Conservation (phyloP, 768 basidiomycete genomes). For the Agaricus blazei region DNA sequence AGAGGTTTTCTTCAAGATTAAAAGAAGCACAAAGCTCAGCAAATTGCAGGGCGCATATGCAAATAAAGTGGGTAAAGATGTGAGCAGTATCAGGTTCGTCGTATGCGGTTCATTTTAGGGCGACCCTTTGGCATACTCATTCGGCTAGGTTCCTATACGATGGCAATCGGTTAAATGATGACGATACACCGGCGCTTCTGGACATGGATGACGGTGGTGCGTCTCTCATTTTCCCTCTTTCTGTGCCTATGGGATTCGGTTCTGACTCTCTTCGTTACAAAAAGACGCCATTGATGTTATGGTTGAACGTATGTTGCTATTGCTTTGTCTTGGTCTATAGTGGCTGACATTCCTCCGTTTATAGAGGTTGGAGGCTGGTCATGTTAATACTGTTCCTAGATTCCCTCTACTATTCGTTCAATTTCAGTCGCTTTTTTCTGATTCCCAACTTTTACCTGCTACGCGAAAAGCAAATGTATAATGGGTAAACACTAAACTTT, state of each 20-base stretch:
- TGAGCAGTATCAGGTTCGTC: conserved; percentile 78
- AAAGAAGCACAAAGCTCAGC: conserved; percentile 85
- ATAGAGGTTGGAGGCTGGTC: conserved; percentile 43
- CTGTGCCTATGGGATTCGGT: neutral
- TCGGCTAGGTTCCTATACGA: conserved; percentile 84
- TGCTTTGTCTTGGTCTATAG: neutral
- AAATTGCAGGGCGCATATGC: conserved; percentile 94
- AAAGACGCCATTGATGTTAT: conserved; percentile 93
- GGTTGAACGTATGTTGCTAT: conserved; percentile 78
- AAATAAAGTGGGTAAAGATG: conserved; percentile 87
- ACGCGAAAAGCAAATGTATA: neutral
- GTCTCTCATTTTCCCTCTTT: conserved; percentile 15
- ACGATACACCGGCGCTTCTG: conserved; percentile 79
- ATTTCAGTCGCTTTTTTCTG: conserved; percentile 1
- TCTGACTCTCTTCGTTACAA: conserved; percentile 7
- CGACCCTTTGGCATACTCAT: conserved; percentile 4
- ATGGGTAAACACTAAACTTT: neutral
- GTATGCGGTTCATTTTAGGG: conserved; percentile 2
- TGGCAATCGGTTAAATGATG: conserved; percentile 78
- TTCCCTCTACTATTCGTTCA: neutral
- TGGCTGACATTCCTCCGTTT: conserved; percentile 11
- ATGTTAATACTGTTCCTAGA: conserved; percentile 7
- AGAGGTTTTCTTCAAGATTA: conserved; percentile 97
- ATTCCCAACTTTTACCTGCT: neutral
- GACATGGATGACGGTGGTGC: conserved; percentile 89